Base-by-base conservation (phyloP, 2,329 filamentous ascomycete genomes). In the Cercospora zeina region DNA sequence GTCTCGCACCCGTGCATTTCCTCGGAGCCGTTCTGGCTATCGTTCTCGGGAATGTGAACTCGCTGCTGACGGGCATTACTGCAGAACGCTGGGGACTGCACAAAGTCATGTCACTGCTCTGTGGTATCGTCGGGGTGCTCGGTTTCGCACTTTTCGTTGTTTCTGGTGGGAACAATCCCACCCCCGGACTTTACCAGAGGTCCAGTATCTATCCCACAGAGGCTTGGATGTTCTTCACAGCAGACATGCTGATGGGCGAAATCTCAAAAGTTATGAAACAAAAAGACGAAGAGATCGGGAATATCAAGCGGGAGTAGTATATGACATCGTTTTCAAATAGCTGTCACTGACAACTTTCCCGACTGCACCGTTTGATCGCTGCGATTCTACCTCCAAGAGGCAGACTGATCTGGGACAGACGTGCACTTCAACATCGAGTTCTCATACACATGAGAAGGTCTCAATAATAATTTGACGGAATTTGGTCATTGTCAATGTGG, bases 11-110 rank as follows among this genome's bases (percentile, higher is more conserved):
- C 6, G 42, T 59, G 53, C 64, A 66, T 54, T 14, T 47, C 0
- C 14, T 64, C 19, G 64, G 64, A 31, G 64, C 62, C 7, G 19
- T 37, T n/a, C 16, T 64, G 0, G 58, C 54, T 6, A 66, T 66
- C 3, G 37, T 19, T 24, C 39, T 49, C 6, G 62, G 54, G 2
- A 66, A 64, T 16, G 31, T 64, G 8, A 66, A 61, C 31, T 60
- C 62, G 11, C 10, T 66, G 10, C 30, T 66, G 3, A 47, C 63
- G 6, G 63, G 63, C 2, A 31, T 62, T 11, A 53, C 57, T 24
- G 19, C 56, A 3, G 36, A 42, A 14, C 33, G 54, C 5, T 47
- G 50, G 51, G 24, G 47, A 8, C 7, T 65, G 24, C 62, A 65
- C 39, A 54, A 56, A 34, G 9, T 39, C 10, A n/a, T 24, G n/a